Evolutionary conservation across 495 filamentous ascomycete species (phyloP).

Genomic region (Penicillium maclennaniae): DNA sequence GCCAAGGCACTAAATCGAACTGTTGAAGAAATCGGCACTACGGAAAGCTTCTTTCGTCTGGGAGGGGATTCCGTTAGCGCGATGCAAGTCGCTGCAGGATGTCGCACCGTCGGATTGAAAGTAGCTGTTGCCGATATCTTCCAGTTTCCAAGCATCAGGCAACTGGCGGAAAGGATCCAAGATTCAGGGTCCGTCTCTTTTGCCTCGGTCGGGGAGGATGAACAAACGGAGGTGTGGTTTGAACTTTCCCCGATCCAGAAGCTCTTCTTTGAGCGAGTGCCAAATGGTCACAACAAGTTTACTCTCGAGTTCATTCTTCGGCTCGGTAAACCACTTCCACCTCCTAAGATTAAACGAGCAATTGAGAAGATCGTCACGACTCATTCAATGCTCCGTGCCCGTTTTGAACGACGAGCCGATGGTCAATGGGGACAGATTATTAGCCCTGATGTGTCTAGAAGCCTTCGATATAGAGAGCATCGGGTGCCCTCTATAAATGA

Average conservation of each 20-base stretch:
- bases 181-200: background rate
- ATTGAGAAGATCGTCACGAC: background rate
- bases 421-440: background rate
- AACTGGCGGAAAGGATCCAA: conserved; percentile 10
- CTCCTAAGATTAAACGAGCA: background rate
- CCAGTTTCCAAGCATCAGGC: conserved; percentile 11
- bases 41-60: conserved; percentile 18
- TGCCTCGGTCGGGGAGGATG: background rate
- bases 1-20: conserved; percentile 13
- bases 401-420: background rate
- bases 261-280: conserved; percentile 1
- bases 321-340: background rate
- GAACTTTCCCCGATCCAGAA: conserved; percentile 61
- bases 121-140: conserved; percentile 11
- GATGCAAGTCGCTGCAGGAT: conserved; percentile 13
- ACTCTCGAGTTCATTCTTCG: conserved; percentile 1
- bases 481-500: background rate
- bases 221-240: conserved; percentile 6
- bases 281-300: conserved; percentile 1
- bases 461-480: background rate
- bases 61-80: conserved; percentile 23
- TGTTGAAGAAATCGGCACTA: conserved; percentile 28
- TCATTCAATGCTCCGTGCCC: background rate
- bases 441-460: background rate
- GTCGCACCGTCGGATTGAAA: conserved; percentile 1